phyloP scores from a whole-genome alignment of 805 yeast genomes.

The Metschnikowia aberdeeniae region DNA sequence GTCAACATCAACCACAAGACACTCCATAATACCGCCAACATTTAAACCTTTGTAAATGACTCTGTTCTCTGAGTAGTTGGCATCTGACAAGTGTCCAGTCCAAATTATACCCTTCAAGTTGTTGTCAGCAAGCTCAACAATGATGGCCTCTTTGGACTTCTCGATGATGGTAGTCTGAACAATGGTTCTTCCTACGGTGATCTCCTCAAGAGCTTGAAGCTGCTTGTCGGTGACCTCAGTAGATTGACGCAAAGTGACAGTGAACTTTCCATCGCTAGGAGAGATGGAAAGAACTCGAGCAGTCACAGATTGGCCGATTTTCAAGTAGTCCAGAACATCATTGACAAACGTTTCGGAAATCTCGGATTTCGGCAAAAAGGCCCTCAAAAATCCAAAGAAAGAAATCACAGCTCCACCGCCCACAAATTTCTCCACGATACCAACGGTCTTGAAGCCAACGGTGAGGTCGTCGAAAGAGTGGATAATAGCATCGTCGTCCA shows the following conservation, averaged over 20 bases:
- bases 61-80: constrained; percentile 68
- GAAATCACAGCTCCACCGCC: constrained; percentile 79
- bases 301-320: constrained; percentile 75
- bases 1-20: constrained; percentile 68
- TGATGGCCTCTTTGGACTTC: constrained; percentile 67
- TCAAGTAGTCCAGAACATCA: constrained; percentile 72
- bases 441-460: constrained; percentile 55
- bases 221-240: constrained; percentile 48
- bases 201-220: constrained; percentile 38
- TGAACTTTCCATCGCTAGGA: constrained; percentile 47
- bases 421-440: constrained; percentile 67
- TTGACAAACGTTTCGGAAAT: constrained; percentile 84
- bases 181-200: constrained; percentile 60
- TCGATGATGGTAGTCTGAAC: constrained; percentile 61
- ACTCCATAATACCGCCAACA: constrained; percentile 59
- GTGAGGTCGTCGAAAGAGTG: constrained; percentile 35
- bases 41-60: constrained; percentile 55
- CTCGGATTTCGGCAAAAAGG: constrained; percentile 81
- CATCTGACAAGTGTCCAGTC: constrained; percentile 75
- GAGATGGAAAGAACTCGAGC: constrained; percentile 64
- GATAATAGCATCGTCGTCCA: constrained; percentile 53
- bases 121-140: constrained; percentile 54
- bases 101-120: constrained; percentile 64
- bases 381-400: constrained; percentile 75
- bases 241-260: constrained; percentile 73